A percentile compares a stretch with the other conserved stretches of the same genome.
phyloP scores from a whole-genome alignment of 768 basidiomycete genomes.

The Asterophora parasitica region DNA sequence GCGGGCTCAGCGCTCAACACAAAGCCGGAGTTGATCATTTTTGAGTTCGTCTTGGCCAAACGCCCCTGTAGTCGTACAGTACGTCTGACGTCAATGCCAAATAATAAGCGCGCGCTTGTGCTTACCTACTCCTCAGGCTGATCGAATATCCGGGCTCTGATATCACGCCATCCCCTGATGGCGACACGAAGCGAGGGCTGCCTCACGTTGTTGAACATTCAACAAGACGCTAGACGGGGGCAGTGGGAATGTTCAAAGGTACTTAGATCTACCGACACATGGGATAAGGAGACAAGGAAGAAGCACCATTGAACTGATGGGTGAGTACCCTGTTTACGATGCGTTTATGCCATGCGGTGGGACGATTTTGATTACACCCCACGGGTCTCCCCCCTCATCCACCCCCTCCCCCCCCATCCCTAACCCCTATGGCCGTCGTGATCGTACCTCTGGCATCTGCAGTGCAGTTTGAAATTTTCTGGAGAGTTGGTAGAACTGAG shows the following conservation, averaged over 20 bases:
- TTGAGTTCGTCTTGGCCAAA: slow-evolving; percentile 92
- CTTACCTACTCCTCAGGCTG: slow-evolving; percentile 25
- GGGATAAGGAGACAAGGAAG: slow-evolving; percentile 31
- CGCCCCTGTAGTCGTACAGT: slow-evolving; percentile 88
- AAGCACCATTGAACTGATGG: slow-evolving; percentile 14
- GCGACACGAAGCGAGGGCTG: slow-evolving; percentile 66
- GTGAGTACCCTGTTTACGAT: no score
- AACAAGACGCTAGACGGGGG: slow-evolving; percentile 40
- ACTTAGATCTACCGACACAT: slow-evolving; percentile 15
- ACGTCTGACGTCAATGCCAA: slow-evolving; percentile 82
- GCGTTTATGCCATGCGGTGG: no score
- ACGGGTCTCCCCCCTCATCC: background rate
- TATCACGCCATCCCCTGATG: slow-evolving; percentile 53
- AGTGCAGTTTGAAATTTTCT: no score
- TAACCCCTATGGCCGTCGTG: no score
- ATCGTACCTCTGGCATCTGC: no score
- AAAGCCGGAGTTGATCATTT: slow-evolving; percentile 88
- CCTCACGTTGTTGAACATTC: slow-evolving; percentile 43
- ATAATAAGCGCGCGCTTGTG: slow-evolving; percentile 49
- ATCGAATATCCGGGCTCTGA: slow-evolving; percentile 54
- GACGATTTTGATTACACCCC: background rate
- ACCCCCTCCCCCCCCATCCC: no score
- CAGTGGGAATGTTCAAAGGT: slow-evolving; percentile 16
- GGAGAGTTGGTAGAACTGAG: no score
- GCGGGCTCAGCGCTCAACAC: slow-evolving; percentile 82